Evolutionary conservation across 78 protist genomes (phyloP).

Genomic region (Dictyostelium brefeldianum): DNA sequence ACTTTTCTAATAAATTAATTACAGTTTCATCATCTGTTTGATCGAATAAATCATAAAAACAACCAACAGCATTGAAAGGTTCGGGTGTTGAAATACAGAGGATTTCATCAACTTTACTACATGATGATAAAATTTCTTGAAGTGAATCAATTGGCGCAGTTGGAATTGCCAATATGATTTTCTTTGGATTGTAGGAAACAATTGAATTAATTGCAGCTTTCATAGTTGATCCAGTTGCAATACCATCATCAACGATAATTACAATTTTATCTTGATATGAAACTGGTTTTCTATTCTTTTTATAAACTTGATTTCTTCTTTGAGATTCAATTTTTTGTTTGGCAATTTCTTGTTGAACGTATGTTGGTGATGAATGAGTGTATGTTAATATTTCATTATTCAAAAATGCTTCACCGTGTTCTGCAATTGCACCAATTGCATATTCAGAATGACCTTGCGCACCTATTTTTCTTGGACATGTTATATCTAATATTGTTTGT

Average conservation of each 20-base stretch:
- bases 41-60: slow-evolving; percentile 27
- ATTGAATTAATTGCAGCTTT: slow-evolving; percentile 52
- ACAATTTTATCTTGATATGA: slow-evolving; percentile 25
- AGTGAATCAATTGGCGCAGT: slow-evolving; percentile 37
- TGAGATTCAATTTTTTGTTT: slow-evolving; percentile 36
- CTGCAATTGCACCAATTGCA: slow-evolving; percentile 66
- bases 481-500: slow-evolving; percentile 20
- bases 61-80: slow-evolving; percentile 48
- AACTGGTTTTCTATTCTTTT: slow-evolving; percentile 31
- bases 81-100: slow-evolving; percentile 13
- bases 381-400: neutral
- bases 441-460: slow-evolving; percentile 41
- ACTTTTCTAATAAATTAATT: slow-evolving; percentile 19
- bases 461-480: slow-evolving; percentile 53
- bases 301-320: slow-evolving; percentile 36
- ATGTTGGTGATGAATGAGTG: neutral
- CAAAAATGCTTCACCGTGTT: slow-evolving; percentile 40
- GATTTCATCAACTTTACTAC: slow-evolving; percentile 18
- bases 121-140: neutral
- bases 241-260: slow-evolving; percentile 63
- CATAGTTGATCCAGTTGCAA: slow-evolving; percentile 53
- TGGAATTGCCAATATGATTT: slow-evolving; percentile 48
- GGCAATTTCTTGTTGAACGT: slow-evolving; percentile 12
- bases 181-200: neutral
- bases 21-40: slow-evolving; percentile 65